These are phyloP conservation scores for Pinus albicaulis DNA, from an alignment of 75 land plant genomes.

Conservation along the genomic window DNA sequence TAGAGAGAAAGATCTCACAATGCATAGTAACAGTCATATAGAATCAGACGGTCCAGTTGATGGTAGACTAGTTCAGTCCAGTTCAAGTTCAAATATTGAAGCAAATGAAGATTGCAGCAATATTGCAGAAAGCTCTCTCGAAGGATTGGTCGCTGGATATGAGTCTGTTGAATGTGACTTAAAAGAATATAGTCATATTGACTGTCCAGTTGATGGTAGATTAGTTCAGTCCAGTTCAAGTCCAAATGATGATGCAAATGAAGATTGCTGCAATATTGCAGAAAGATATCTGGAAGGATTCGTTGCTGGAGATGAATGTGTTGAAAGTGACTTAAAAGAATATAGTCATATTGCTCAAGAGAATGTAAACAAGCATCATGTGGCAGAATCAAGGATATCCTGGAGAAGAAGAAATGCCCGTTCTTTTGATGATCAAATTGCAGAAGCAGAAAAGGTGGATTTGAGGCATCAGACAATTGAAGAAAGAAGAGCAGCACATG, in stretches of 20 bases:
- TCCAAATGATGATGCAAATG: neutral
- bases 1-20: neutral
- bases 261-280: neutral
- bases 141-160: neutral
- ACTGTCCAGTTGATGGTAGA: neutral
- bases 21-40: neutral
- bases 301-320: neutral
- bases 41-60: neutral
- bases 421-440: neutral
- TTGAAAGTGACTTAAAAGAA: neutral
- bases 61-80: neutral
- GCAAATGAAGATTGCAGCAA: neutral
- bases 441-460: conserved; percentile 60
- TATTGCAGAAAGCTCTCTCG: neutral
- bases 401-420: neutral
- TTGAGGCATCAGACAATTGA: conserved; percentile 60
- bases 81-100: neutral
- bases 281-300: neutral
- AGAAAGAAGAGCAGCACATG: conserved; percentile 69
- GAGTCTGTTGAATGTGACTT: neutral
- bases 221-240: no score
- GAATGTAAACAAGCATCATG: neutral
- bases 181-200: neutral
- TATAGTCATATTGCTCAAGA: neutral
- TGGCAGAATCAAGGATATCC: neutral